Evolutionary conservation across 1,139 yeast species (phyloP), one percentile per base, ranked within the genome.

Genomic region (Suhomyces maxii): DNA sequence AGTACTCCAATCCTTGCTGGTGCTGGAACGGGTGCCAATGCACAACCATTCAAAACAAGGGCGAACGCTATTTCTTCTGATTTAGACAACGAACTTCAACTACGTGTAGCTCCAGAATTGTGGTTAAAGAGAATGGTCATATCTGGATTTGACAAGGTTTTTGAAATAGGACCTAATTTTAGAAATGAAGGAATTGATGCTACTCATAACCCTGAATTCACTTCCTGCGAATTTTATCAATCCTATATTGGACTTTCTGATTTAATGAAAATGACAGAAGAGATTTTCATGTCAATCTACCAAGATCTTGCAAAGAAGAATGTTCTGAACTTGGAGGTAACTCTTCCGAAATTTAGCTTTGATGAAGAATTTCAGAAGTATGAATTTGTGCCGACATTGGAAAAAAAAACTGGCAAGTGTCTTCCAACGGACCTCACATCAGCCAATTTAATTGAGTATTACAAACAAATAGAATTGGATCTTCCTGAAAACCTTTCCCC

Each of bases 181-280:
- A 74, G 99, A 53, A 93, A 93, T 60, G 99, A 93, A 67, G 97
- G 98, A 38, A 91, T 93, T 50, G 99, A 93, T 70, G 82, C 89
- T 83, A 90, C 98, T 45, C 99, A 93, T 72, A 93, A 93, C 77
- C 97, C 98, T 40, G 99, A 93, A 72, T 93, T 93, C 76, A 91
- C 99, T 58, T 90, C 97, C 45, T 86, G 97, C 75, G 99, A 93
- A 72, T 89, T 91, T 71, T 93, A 93, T 71, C 91, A 89, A 72
- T 95, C 97, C 26, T 93, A 87, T 63, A 95, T 96, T 42, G 96
- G 91, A 65, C 93, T 91, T 53, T 87, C 87, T 58, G 97, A 91
- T 40, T 70, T 91, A 49, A 85, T 89, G 76, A 50, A 51, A 1
- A 59, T 85, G 37, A 85, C 96, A 0, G 88, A 89, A 58, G 69